These are phyloP conservation scores for Aspergillus persii DNA, from an alignment of 2,329 filamentous ascomycete genomes.

Conservation along the genomic window DNA sequence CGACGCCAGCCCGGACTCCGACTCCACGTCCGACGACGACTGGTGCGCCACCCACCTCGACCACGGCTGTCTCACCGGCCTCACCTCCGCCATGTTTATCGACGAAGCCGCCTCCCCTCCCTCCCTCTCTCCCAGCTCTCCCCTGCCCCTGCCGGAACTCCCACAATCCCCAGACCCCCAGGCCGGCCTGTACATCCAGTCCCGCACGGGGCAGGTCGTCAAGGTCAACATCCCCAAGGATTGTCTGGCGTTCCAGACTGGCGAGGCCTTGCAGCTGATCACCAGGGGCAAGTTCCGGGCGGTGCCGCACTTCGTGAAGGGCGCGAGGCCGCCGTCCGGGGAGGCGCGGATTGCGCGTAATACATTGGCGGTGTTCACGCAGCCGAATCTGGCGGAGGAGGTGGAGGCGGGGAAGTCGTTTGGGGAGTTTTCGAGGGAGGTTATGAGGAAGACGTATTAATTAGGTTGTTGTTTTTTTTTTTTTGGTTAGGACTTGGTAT, in stretches of 20 bases:
- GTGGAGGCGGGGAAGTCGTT: slow-evolving; percentile 73
- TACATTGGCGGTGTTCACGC: slow-evolving; percentile 93
- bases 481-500: neutral
- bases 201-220: slow-evolving; percentile 74
- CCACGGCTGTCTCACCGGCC: slow-evolving; percentile 87
- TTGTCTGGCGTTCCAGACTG: slow-evolving; percentile 94
- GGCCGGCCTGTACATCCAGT: slow-evolving; percentile 91
- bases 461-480: neutral
- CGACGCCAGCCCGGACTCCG: neutral
- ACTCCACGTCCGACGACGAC: slow-evolving; percentile 68
- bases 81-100: slow-evolving; percentile 95
- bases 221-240: slow-evolving; percentile 90
- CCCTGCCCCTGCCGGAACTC: slow-evolving; percentile 63
- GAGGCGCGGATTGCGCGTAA: slow-evolving; percentile 67
- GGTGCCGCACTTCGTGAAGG: slow-evolving; percentile 92
- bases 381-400: slow-evolving; percentile 79
- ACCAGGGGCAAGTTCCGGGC: slow-evolving; percentile 89
- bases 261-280: slow-evolving; percentile 86
- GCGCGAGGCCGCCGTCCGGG: slow-evolving; percentile 56
- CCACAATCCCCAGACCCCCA: slow-evolving; percentile 73
- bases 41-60: slow-evolving; percentile 83
- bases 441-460: slow-evolving; percentile 66
- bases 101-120: slow-evolving; percentile 61
- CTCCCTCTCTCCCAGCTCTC: slow-evolving; percentile 36
- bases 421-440: slow-evolving; percentile 72